Evolutionary conservation across 2,329 filamentous ascomycete species (phyloP), one percentile per base, ranked within the genome.

Genomic region (Tetracladium maxilliforme): DNA sequence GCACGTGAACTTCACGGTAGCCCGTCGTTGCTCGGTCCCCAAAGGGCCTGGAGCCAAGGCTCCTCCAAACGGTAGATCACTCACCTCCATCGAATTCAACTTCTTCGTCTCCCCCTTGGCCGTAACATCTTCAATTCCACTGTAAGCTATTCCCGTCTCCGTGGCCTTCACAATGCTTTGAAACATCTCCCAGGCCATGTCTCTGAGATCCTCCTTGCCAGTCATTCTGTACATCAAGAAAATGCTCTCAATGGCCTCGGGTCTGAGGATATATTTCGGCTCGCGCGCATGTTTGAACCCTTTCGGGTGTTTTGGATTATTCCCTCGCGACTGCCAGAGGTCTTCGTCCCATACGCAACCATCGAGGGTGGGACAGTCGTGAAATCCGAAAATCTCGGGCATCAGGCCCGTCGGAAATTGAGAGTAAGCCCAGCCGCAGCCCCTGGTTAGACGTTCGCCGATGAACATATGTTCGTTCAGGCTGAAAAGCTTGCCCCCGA

Each of bases 161-260:
- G 50, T 52, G 25, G 44, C 42, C 16, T 43, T 47, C 7, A 54
- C 47, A 21, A 58, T 55, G 27, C 39, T 47, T 19, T 45, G 39
- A 30, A 56, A 58, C 54, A 57, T 58, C 15, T 45, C 45, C 54
- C 54, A 58, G 3, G 53, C 54, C 4, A 43, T 42, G 15, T 56
- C 50, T 24, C 52, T 50, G 15, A 49, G 38, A 10, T 36, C 13
- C 4, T 12, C 16, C 16, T 33, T 27, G 12, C 31, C 31, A 5
- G 30, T 32, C 9, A 33, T 26, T 16, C 31, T 29, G 23, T 33
- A 33, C 56, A 75, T 64, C 40, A 71, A 63, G 48, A 69, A 75
- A n/a, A 75, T 64, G 9, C 64, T 70, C 44, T 75, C 69, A 24
- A 74, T 72, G 5, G 68, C 69, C 43, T 74, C 69, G 10, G 69